Evolutionary conservation across 345 rosid genomes (phyloP).

Genomic region (Microcos paniculata): DNA sequence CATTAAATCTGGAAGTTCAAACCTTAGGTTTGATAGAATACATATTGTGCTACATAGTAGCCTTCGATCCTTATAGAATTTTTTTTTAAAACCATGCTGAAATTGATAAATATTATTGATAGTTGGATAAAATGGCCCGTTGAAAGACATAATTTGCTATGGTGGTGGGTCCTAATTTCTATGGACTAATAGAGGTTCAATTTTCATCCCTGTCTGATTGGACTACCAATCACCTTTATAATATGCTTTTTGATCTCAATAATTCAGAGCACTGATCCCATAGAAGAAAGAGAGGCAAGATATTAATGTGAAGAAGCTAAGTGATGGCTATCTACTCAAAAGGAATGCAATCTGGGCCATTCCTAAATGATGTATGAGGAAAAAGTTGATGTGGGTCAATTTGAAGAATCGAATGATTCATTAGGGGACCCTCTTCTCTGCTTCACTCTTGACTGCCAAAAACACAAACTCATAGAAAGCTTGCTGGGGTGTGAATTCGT

Average conservation of each 20-base stretch:
- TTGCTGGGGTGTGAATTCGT: background rate
- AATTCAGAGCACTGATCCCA: conserved; percentile 18
- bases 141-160: background rate
- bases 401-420: conserved; percentile 22
- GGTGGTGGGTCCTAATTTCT: background rate
- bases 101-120: background rate
- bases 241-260: background rate
- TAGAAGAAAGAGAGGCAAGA: background rate
- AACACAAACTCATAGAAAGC: background rate
- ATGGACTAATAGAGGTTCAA: background rate
- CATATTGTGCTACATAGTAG: no score
- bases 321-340: conserved; percentile 12
- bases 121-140: background rate
- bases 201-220: background rate
- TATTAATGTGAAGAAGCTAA: background rate
- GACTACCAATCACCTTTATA: background rate
- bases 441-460: background rate
- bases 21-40: no score
- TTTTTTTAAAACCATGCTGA: background rate
- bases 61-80: no score
- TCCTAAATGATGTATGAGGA: conserved; percentile 1
- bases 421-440: background rate
- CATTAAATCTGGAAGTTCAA: background rate
- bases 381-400: conserved; percentile 9
- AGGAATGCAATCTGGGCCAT: conserved; percentile 10